Evolutionary conservation across 2,329 filamentous ascomycete genomes (phyloP).

Genomic region (Tolypocladium pustulatum): DNA sequence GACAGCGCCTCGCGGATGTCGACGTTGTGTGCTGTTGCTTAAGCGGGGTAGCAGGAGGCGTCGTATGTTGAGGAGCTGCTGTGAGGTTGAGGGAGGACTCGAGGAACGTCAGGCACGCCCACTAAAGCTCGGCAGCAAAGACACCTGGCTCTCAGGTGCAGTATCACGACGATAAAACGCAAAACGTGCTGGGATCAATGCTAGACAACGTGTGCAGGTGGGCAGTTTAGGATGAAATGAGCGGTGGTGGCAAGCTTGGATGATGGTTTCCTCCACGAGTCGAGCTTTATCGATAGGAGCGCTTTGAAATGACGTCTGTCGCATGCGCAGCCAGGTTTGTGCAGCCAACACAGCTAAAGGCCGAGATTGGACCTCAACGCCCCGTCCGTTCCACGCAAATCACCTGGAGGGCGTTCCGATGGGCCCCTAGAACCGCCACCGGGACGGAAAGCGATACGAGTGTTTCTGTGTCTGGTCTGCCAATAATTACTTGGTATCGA

Average conservation of each 20-base stretch:
- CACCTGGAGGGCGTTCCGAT: not conserved
- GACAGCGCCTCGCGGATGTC: not conserved
- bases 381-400: not conserved
- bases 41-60: not conserved
- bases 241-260: not conserved
- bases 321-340: not conserved
- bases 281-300: slow-evolving; percentile 2
- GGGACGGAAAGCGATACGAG: not conserved
- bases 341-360: not conserved
- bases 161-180: not conserved
- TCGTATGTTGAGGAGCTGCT: not conserved
- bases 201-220: not conserved
- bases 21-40: not conserved
- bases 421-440: not conserved
- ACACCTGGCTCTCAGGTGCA: not conserved
- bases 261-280: not conserved
- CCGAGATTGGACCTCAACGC: not conserved
- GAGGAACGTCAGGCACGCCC: not conserved
- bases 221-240: not conserved
- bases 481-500: not conserved
- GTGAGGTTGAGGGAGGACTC: not conserved
- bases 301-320: not conserved
- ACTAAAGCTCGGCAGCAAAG: not conserved
- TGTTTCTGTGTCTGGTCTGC: not conserved
- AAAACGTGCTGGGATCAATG: not conserved